Conservation (phyloP, 352 stramenopile genomes). For the Phytophthora quininea region DNA sequence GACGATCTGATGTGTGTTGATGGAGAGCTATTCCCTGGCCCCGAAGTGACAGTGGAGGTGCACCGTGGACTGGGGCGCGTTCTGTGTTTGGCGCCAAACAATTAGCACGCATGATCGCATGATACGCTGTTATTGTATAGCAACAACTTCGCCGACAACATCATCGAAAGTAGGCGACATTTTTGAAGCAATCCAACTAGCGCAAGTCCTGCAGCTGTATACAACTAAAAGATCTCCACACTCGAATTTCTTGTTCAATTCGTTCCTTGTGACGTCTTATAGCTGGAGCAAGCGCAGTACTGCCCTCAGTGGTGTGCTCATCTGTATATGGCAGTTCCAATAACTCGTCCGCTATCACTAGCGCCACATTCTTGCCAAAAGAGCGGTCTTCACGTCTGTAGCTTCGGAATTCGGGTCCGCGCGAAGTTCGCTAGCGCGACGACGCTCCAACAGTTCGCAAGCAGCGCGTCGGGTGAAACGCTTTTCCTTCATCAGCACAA, state of each 20-base stretch:
- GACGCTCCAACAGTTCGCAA: slow-evolving; percentile 44
- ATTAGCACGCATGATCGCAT: too few species aligned
- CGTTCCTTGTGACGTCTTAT: slow-evolving; percentile 11
- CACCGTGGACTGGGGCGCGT: slow-evolving; percentile 54
- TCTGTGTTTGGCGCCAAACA: slow-evolving; percentile 35
- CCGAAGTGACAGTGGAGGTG: slow-evolving; percentile 52
- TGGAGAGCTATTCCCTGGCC: slow-evolving; percentile 59
- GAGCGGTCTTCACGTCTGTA: slow-evolving; percentile 24
- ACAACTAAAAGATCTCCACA: slow-evolving; percentile 14
- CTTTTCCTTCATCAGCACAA: slow-evolving; percentile 47
- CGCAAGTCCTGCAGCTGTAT: not conserved
- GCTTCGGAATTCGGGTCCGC: not conserved
- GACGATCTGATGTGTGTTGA: slow-evolving; percentile 66
- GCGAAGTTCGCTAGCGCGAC: slow-evolving; percentile 37
- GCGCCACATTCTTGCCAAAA: slow-evolving; percentile 38
- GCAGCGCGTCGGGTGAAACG: slow-evolving; percentile 35
- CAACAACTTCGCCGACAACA: not conserved
- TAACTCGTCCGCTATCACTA: slow-evolving; percentile 33
- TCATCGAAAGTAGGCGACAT: not conserved
- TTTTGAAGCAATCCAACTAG: not conserved
- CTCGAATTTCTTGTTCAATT: slow-evolving; percentile 16
- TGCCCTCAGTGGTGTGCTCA: not conserved
- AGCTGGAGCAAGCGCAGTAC: not conserved
- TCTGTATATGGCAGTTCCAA: slow-evolving; percentile 18
- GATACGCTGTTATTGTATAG: too few species aligned